phyloP scores from a whole-genome alignment of 2,329 filamentous ascomycete genomes.

The Monilinia aucupariae region DNA sequence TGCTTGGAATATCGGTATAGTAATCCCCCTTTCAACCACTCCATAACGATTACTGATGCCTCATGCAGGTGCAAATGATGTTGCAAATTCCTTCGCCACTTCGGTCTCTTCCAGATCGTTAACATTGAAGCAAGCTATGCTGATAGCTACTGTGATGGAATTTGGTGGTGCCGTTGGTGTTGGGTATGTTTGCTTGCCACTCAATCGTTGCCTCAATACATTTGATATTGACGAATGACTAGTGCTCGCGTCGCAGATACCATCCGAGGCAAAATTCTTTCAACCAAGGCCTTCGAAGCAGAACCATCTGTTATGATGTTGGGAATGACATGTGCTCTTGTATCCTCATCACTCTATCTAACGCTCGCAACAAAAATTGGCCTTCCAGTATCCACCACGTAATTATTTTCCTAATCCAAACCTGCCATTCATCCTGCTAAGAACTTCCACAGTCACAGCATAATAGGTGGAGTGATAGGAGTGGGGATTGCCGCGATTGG shows the following conservation, averaged over 20 bases:
- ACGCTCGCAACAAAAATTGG: slow-evolving; percentile 75
- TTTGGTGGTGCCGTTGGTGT: slow-evolving; percentile 55
- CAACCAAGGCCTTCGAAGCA: slow-evolving; percentile 49
- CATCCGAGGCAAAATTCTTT: slow-evolving; percentile 75
- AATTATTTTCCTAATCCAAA: neutral
- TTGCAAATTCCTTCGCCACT: slow-evolving; percentile 78
- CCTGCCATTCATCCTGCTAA: neutral
- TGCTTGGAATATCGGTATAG: slow-evolving; percentile 52
- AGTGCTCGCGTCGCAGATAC: slow-evolving; percentile 67
- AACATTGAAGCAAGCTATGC: slow-evolving; percentile 63
- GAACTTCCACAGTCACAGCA: slow-evolving; percentile 46
- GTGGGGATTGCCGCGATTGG: slow-evolving; percentile 64
- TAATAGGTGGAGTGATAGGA: slow-evolving; percentile 62
- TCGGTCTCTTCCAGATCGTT: slow-evolving; percentile 75
- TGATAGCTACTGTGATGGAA: slow-evolving; percentile 62
- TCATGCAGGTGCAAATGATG: slow-evolving; percentile 55
- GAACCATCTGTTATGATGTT: slow-evolving; percentile 64
- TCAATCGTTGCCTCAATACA: neutral
- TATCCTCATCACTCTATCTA: slow-evolving; percentile 64
- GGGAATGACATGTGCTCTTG: slow-evolving; percentile 59
- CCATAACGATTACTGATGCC: neutral
- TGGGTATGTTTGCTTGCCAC: neutral
- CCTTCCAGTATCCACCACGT: slow-evolving; percentile 61
- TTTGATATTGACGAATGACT: slow-evolving; percentile 39
- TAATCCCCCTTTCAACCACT: slow-evolving; percentile 7